Evolutionary conservation across 805 yeast species (phyloP), one percentile per base, ranked within the genome.

Genomic region (Zygosaccharomyces kombuchaensis): DNA sequence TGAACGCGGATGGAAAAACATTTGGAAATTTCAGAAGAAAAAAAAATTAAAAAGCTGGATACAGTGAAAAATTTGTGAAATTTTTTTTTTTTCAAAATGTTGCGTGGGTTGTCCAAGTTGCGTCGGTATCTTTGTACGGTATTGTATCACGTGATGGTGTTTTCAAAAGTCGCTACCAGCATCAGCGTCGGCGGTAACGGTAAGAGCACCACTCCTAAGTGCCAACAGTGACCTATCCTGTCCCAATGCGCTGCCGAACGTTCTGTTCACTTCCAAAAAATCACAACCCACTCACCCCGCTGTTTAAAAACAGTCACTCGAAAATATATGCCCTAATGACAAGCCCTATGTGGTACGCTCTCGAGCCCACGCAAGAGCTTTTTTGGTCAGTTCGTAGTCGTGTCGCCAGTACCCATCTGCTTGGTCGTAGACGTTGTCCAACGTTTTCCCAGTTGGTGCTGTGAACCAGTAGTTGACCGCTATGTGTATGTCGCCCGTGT

Each of bases 381-480:
- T 61, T 36, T 54, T 13, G 0, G 83, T 78, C 50, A 71, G 60
- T 29, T 62, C 59, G 56, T 68, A 80, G 54, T 82, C 86, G 8
- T 71, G 64, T 6, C 48, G 35, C 87, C 87, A 82, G 52, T 74
- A 79, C 0, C 46, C 50, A 44, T 78, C 81, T n/a, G 48, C 42
- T 53, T 81, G 79, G 0, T 76, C 72, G 13, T 64, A 56, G 0
- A 57, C 51, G 1, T 53, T 40, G 7, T 58, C 45, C 6, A 47
- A 36, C 13, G 43, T 40, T 1, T 47, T 42, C 0, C 70, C 71
- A 36, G 72, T 72, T 0, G 88, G 87, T 4, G 90, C 87, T 6
- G 78, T 70, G 58, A 78, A 82, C 91, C 91, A 84, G 63, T 84
- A 84, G 58, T 84, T 84, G 9, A 83, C 55, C 0, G 90, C 89